These are phyloP conservation scores for Naganishia vishniacii DNA, from an alignment of 768 basidiomycete genomes.

Conservation along the genomic window DNA sequence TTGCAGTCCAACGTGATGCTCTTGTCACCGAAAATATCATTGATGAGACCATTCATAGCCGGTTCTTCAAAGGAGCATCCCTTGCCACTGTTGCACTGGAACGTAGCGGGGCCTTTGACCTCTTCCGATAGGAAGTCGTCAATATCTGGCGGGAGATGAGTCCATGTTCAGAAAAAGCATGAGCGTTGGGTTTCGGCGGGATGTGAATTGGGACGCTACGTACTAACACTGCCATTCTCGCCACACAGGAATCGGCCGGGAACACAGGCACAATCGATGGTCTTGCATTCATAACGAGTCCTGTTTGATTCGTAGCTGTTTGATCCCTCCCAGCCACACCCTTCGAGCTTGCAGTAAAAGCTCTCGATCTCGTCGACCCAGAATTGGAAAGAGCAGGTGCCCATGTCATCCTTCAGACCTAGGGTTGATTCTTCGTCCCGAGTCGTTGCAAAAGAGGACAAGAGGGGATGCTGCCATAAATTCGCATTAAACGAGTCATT, in stretches of 20 bases:
- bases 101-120: conserved; percentile 83
- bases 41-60: conserved; percentile 92
- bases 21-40: conserved; percentile 83
- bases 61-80: conserved; percentile 91
- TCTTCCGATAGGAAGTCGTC: conserved; percentile 83
- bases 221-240: conserved; percentile 86
- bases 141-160: conserved; percentile 65
- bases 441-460: conserved; percentile 25
- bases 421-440: conserved; percentile 6
- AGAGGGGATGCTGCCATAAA: conserved; percentile 27
- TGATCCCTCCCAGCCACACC: conserved; percentile 55
- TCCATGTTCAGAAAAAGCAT: background rate
- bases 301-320: conserved; percentile 55
- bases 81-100: conserved; percentile 65
- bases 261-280: conserved; percentile 85
- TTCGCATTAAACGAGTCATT: conserved; percentile 29
- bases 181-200: too few relatives aligned
- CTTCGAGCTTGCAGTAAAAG: conserved; percentile 82
- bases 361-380: conserved; percentile 94
- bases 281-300: conserved; percentile 73
- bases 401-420: conserved; percentile 50
- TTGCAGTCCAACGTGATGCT: conserved; percentile 81
- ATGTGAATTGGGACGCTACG: conserved; percentile 43
- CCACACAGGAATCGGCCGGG: conserved; percentile 91
- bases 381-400: conserved; percentile 89